These are phyloP conservation scores for Backusella australiensis DNA, from an alignment of 192 early-diverging fungal species.

Conservation along the genomic window DNA sequence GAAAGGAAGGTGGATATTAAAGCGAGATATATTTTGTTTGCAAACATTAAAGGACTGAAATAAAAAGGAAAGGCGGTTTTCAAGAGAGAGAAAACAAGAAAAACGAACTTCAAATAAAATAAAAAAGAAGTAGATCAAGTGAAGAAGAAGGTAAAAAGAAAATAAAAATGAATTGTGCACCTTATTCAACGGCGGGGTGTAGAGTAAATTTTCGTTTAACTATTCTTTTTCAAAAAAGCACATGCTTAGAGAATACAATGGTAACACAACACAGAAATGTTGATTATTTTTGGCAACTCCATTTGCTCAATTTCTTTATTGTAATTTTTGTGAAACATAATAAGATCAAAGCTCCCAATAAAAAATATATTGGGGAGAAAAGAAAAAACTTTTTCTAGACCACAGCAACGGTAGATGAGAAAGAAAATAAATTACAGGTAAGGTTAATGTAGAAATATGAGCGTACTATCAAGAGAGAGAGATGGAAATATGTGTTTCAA, in stretches of 20 bases:
- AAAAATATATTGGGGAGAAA: neutral
- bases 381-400: neutral
- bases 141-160: neutral
- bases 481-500: neutral
- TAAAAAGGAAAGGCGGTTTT: neutral
- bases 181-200: neutral
- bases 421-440: neutral
- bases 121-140: conserved; percentile 4
- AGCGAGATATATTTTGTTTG: neutral
- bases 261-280: neutral
- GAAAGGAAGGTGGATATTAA: conserved; percentile 8
- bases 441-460: neutral
- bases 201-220: neutral
- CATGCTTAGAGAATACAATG: neutral
- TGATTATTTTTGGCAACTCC: neutral
- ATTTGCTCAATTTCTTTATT: conserved; percentile 9
- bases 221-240: conserved; percentile 5
- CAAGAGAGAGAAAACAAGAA: neutral
- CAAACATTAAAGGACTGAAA: conserved; percentile 1
- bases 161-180: conserved; percentile 1
- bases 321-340: neutral
- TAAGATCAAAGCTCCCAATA: neutral
- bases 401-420: neutral
- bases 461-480: neutral
- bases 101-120: neutral